These are phyloP conservation scores for Ogataea wickerhamii DNA, from an alignment of 805 yeast species.

Conservation along the genomic window DNA sequence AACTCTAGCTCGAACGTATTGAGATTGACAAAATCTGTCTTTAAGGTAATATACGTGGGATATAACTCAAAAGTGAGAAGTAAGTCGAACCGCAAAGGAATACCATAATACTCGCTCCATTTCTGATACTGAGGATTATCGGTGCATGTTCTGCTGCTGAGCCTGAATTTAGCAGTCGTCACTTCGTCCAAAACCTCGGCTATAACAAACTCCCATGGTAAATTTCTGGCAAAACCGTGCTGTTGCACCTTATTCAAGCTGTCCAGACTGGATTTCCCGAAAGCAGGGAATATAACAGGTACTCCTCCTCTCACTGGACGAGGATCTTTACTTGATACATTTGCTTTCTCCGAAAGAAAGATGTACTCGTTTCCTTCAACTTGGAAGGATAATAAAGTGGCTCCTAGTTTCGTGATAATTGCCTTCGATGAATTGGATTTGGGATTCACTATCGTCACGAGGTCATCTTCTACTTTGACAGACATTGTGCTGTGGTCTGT, in stretches of 20 bases:
- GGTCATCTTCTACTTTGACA: conserved; percentile 12
- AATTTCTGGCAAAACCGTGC: conserved; percentile 23
- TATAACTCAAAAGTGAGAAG: conserved; percentile 8
- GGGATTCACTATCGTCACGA: conserved; percentile 12
- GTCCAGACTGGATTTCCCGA: conserved; percentile 20
- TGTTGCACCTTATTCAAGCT: conserved; percentile 16
- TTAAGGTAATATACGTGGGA: conserved; percentile 5
- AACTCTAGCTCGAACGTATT: conserved; percentile 15
- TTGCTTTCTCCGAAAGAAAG: conserved; percentile 15
- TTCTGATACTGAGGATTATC: conserved; percentile 7
- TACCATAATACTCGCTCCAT: conserved; percentile 16
- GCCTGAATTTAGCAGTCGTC: conserved; percentile 15
- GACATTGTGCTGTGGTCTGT: too few species aligned
- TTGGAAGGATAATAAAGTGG: conserved; percentile 16
- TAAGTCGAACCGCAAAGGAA: conserved; percentile 13
- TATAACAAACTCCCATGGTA: conserved; percentile 18
- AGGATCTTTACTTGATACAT: conserved; percentile 6
- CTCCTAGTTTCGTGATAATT: conserved; percentile 14
- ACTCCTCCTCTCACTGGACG: conserved; percentile 21
- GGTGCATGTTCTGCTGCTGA: conserved; percentile 4
- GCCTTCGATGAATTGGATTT: conserved; percentile 8
- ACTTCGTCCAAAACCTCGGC: conserved; percentile 16
- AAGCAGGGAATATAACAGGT: conserved; percentile 21
- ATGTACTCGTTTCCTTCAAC: conserved; percentile 14
- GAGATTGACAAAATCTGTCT: conserved; percentile 9